phyloP scores from a whole-genome alignment of 2,329 filamentous ascomycete species.

The Microdochium bolleyi region DNA sequence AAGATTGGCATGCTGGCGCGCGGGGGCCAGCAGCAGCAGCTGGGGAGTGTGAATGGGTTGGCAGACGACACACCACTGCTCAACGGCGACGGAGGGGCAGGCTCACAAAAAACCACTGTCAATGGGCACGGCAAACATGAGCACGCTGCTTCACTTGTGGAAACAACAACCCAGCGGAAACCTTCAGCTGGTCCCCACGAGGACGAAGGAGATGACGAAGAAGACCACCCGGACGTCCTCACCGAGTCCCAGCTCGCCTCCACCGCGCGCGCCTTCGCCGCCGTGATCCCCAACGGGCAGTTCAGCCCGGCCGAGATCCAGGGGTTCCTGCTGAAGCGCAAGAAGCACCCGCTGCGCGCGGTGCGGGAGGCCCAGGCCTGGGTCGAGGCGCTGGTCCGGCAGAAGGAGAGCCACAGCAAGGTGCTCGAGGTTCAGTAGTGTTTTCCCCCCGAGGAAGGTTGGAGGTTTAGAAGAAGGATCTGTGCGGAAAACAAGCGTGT shows the following conservation, averaged over 20 bases:
- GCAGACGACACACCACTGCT: no score
- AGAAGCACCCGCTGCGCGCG: constrained; percentile 48
- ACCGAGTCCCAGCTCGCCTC: constrained; percentile 23
- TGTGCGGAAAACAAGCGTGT: no score
- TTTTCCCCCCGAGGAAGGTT: no score
- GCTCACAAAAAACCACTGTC: no score
- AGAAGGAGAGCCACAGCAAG: constrained; percentile 42
- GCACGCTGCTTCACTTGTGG: not conserved
- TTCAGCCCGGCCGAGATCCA: constrained; percentile 53
- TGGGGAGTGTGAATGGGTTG: no score
- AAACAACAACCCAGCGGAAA: no score
- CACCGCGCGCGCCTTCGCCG: constrained; percentile 41
- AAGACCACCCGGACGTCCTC: not conserved
- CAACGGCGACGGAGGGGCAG: no score
- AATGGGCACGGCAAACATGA: not conserved
- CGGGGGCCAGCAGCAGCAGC: not conserved
- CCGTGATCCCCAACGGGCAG: constrained; percentile 29
- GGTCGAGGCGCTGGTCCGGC: constrained; percentile 41
- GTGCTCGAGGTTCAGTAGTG: constrained; percentile 37
- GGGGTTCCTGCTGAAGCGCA: constrained; percentile 55
- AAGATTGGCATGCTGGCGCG: constrained; percentile 1
- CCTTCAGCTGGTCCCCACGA: no score
- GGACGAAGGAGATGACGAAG: not conserved
- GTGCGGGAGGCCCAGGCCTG: constrained; percentile 43
- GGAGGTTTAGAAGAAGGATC: not conserved